Base-by-base conservation (phyloP, 768 basidiomycete species). In the Xanthoconium stramineum region DNA sequence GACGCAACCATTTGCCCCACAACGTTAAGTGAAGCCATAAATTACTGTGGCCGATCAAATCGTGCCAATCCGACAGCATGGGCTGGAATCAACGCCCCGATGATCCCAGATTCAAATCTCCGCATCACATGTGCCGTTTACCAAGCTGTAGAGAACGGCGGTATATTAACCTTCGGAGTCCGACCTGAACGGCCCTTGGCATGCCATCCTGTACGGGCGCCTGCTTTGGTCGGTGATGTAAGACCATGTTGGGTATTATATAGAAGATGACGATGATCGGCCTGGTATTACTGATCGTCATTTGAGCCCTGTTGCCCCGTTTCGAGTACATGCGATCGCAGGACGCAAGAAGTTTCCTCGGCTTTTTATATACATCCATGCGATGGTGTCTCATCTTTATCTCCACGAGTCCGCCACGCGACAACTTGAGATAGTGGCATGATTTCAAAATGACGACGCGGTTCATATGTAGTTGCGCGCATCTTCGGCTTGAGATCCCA, bases 201-300 rank as follows among this genome's bases (percentile, higher is more conserved):
- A 8, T 59, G 33, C 66, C 66, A 67, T 63, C 61, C 66, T 67
- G 66, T 67, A 69, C 61, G n/a, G 8, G 66, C 66, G 61, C 36
- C 57, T 56, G 56, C 36, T 29, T 28, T 14, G 12, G 15, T n/a
- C 24, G 24, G 37, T 19, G 20, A 15, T 24, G 42, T 17, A 14
- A 19, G 24, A 28, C 20, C 40, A 12, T 19, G 19, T 6, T 29
- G 20, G n/a, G 3, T 46, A 24, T 24, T 45, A 33, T 48, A 50
- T 43, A 11, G 42, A 35, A 36, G 38, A n/a, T 38, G 47, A 37
- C 4, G 24, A 37, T n/a, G 33, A 40, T 8, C 17, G 50, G 39
- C 3, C 6, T 11, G 15, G 44, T 32, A 28, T 15, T 29, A 36
- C 10, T 33, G 24, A 29, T 35, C 36, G 19, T 28, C 38, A 7